Conservation (phyloP, 2,329 filamentous ascomycete species). For the Venturia oleaginea region DNA sequence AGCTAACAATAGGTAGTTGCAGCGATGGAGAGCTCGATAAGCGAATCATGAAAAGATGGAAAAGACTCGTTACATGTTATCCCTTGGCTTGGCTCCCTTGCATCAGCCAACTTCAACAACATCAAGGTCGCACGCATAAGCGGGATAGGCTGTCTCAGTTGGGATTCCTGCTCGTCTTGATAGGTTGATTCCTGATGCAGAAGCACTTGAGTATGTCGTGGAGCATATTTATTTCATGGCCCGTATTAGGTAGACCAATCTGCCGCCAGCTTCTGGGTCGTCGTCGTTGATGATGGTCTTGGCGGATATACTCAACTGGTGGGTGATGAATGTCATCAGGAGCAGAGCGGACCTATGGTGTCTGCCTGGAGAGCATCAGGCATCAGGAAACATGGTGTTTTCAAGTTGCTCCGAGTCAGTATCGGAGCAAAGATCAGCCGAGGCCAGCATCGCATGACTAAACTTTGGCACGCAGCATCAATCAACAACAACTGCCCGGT, state of each 20-base stretch:
- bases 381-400: too few relatives aligned
- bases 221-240: too few relatives aligned
- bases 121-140: neutral
- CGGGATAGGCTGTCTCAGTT: neutral
- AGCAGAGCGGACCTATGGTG: neutral
- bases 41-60: neutral
- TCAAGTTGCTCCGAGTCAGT: neutral
- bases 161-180: neutral
- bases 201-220: neutral
- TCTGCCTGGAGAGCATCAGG: neutral
- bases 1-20: neutral
- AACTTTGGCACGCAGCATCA: too few relatives aligned
- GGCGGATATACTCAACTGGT: neutral
- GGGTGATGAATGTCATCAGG: too few relatives aligned
- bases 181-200: neutral
- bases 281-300: neutral
- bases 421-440: neutral
- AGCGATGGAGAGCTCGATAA: neutral
- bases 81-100: constrained; percentile 4
- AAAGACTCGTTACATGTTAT: neutral
- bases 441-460: neutral
- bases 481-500: neutral
- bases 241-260: neutral
- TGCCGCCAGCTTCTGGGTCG: neutral
- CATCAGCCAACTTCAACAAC: neutral